Percentiles rank a stretch among this genome's conserved stretches.
Evolutionary conservation across 139 green algal species (phyloP).

Genomic region (Chlorella vulgaris): DNA sequence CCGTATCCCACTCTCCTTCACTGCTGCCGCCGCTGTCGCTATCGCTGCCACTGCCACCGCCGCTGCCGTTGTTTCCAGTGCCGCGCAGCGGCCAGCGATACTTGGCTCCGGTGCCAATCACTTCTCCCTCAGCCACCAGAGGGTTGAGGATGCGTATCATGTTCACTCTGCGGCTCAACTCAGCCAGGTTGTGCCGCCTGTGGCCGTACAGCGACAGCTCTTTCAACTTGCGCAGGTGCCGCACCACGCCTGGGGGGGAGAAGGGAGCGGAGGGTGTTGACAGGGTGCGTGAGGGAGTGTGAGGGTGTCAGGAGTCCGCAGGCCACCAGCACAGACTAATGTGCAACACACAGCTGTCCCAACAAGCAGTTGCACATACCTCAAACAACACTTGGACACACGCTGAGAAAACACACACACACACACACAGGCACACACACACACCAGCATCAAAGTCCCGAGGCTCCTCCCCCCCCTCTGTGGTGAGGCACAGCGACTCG

Average conservation of each 20-base stretch:
- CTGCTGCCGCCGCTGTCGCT: too few relatives aligned
- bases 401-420: not conserved
- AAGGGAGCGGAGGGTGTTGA: not conserved
- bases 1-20: too few relatives aligned
- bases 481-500: constrained; percentile 26
- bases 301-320: not conserved
- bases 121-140: not conserved
- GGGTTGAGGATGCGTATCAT: constrained; percentile 22
- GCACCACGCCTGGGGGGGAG: constrained; percentile 15
- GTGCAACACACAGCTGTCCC: not conserved
- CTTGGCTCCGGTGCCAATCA: constrained; percentile 8
- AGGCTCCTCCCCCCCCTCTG: not conserved
- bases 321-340: not conserved
- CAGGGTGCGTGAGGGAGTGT: not conserved
- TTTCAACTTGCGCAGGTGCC: not conserved
- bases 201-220: constrained; percentile 28
- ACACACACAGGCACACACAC: not conserved
- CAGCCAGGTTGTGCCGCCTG: constrained; percentile 13
- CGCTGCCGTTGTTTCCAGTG: too few relatives aligned
- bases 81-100: constrained; percentile 6
- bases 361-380: not conserved
- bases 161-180: constrained; percentile 4
- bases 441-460: constrained; percentile 18
- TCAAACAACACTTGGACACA: not conserved
- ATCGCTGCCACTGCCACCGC: not conserved